Evolutionary conservation across 306 rosid species (phyloP).

Genomic region (Lotus japonicus): DNA sequence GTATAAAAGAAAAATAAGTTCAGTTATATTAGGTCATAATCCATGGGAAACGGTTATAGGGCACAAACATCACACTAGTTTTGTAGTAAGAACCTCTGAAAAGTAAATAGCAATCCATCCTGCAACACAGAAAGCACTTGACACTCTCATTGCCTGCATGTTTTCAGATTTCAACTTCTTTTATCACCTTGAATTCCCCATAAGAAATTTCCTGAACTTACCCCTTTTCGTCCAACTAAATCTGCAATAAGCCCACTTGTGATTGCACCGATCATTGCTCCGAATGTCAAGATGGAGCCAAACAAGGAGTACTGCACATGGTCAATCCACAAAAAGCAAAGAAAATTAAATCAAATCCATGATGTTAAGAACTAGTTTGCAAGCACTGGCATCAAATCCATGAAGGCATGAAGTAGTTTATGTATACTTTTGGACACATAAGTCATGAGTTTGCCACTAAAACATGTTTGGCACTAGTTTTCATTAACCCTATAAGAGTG

Average conservation of each 20-base stretch:
- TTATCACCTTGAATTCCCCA: background rate
- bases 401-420: too few species aligned
- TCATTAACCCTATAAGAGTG: background rate
- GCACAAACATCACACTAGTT: background rate
- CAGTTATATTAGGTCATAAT: background rate
- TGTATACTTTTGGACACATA: background rate
- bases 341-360: constrained; percentile 12
- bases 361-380: background rate
- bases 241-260: constrained; percentile 80
- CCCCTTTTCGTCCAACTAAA: constrained; percentile 77
- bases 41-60: background rate
- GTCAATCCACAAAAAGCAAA: background rate
- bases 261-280: constrained; percentile 95
- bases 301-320: constrained; percentile 74
- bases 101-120: constrained; percentile 89
- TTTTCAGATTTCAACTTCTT: background rate
- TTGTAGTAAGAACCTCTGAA: constrained; percentile 48
- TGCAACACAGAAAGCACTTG: constrained; percentile 53
- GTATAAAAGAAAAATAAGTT: constrained; percentile 11
- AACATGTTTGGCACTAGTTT: background rate
- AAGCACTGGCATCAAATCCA: background rate
- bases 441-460: background rate
- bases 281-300: constrained; percentile 90
- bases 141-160: constrained; percentile 84
- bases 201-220: constrained; percentile 25